phyloP scores from a whole-genome alignment of 2,329 filamentous ascomycete species.

The Xylaria polymorpha region DNA sequence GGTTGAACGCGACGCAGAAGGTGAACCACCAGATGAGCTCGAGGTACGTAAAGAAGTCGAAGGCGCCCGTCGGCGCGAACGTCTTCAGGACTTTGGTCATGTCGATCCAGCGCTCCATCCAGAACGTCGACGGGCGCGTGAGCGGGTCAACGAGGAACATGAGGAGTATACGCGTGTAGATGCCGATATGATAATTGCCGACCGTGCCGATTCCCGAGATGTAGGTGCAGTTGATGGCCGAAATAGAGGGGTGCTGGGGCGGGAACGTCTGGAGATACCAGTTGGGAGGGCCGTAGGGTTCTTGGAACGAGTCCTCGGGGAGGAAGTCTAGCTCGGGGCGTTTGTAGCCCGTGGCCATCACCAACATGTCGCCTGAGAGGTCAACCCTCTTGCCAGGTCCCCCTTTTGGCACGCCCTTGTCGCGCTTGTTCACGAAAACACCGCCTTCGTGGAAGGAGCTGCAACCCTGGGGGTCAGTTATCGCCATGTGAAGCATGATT shows the following conservation, averaged over 20 bases:
- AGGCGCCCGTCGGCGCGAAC: slow-evolving; percentile 76
- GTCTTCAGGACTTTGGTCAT: slow-evolving; percentile 80
- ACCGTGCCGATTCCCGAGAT: slow-evolving; percentile 83
- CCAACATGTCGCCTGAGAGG: slow-evolving; percentile 78
- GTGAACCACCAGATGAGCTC: slow-evolving; percentile 88
- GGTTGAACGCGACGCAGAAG: slow-evolving; percentile 82
- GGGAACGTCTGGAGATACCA: slow-evolving; percentile 93
- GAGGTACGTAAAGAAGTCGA: slow-evolving; percentile 90
- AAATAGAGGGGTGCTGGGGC: slow-evolving; percentile 76
- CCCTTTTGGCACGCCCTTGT: slow-evolving; percentile 78
- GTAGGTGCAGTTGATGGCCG: slow-evolving; percentile 84
- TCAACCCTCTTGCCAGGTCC: slow-evolving; percentile 75
- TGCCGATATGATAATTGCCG: slow-evolving; percentile 89
- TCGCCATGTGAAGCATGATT: no score
- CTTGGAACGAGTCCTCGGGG: slow-evolving; percentile 76
- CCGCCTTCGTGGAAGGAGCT: slow-evolving; percentile 69
- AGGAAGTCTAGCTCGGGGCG: slow-evolving; percentile 79
- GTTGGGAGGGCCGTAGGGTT: slow-evolving; percentile 81
- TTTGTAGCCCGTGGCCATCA: slow-evolving; percentile 86
- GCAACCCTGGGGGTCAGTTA: no score
- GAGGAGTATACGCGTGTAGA: slow-evolving; percentile 85
- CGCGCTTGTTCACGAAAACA: slow-evolving; percentile 76
- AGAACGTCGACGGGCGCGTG: slow-evolving; percentile 74
- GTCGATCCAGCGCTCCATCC: slow-evolving; percentile 90
- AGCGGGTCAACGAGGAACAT: slow-evolving; percentile 88